These are phyloP conservation scores for Alternaria atra DNA, from an alignment of 2,329 filamentous ascomycete species.

Conservation along the genomic window DNA sequence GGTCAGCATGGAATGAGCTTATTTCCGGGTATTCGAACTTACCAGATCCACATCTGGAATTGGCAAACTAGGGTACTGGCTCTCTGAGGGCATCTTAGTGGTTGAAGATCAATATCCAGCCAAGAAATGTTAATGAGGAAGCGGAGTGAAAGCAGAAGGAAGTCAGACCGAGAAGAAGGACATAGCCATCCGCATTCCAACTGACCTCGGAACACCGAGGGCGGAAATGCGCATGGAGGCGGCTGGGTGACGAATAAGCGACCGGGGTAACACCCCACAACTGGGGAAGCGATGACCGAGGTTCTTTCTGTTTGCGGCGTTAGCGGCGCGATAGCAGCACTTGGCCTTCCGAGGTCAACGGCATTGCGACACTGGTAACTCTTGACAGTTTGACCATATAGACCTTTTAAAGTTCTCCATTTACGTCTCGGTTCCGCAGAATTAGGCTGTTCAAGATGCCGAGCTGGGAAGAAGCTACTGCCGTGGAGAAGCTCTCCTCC, in stretches of 20 bases:
- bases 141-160: constrained; percentile 11
- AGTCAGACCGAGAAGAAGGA: constrained; percentile 14
- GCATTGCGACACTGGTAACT: constrained; percentile 1
- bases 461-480: constrained; percentile 59
- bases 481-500: constrained; percentile 59
- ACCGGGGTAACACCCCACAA: constrained; percentile 27
- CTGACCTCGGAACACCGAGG: constrained; percentile 19
- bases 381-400: neutral
- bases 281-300: constrained; percentile 24
- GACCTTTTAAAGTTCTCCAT: neutral
- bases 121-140: constrained; percentile 7
- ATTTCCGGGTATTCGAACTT: constrained; percentile 1
- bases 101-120: constrained; percentile 7
- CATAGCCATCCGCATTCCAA: constrained; percentile 16
- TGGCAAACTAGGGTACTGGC: constrained; percentile 69
- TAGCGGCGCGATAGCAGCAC: constrained; percentile 18
- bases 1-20: constrained; percentile 7
- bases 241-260: constrained; percentile 23
- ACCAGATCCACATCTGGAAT: constrained; percentile 77
- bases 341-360: constrained; percentile 31
- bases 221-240: constrained; percentile 20
- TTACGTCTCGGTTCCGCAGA: neutral
- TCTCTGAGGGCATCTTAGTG: constrained; percentile 73
- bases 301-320: constrained; percentile 25
- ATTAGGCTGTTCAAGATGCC: constrained; percentile 35